phyloP scores from a whole-genome alignment of 2,329 filamentous ascomycete genomes.

The Sarocladiaceae sp. region DNA sequence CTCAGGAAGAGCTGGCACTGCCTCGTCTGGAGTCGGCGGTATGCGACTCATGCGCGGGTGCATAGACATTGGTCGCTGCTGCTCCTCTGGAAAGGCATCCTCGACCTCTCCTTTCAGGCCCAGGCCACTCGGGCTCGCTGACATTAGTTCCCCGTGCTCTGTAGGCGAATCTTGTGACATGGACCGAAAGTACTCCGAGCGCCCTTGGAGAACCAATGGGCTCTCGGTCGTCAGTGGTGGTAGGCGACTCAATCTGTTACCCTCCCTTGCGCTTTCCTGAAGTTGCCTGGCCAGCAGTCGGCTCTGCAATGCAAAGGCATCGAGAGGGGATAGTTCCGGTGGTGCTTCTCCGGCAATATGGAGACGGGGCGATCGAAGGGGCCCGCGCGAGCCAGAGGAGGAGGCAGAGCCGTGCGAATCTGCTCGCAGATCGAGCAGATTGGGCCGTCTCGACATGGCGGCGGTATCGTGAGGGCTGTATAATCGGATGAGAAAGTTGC shows the following conservation, averaged over 20 bases:
- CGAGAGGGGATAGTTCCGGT: conserved; percentile 86
- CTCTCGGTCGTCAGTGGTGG: conserved; percentile 80
- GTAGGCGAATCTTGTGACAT: conserved; percentile 59
- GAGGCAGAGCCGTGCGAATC: conserved; percentile 47
- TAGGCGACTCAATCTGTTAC: conserved; percentile 77
- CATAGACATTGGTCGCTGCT: conserved; percentile 65
- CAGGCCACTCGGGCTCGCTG: conserved; percentile 24
- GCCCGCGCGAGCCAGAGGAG: conserved; percentile 40
- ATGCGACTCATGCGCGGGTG: conserved; percentile 69
- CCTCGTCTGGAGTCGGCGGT: conserved; percentile 45
- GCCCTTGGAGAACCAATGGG: conserved; percentile 68
- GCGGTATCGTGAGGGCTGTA: neutral
- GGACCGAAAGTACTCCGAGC: conserved; percentile 78
- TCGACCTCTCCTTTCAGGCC: conserved; percentile 54
- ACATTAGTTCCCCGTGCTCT: conserved; percentile 31
- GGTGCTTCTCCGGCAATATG: conserved; percentile 78
- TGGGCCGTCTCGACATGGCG: conserved; percentile 53
- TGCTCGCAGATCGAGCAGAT: conserved; percentile 56
- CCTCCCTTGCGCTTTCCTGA: conserved; percentile 70
- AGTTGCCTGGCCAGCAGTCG: conserved; percentile 83
- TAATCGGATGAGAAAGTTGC: neutral
- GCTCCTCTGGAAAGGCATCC: conserved; percentile 42
- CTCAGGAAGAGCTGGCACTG: conserved; percentile 40
- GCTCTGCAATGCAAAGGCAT: conserved; percentile 91
- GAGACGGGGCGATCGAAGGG: conserved; percentile 68